Conservation (phyloP, 202 grass and related monocot species). For the Panicum virgatum region DNA sequence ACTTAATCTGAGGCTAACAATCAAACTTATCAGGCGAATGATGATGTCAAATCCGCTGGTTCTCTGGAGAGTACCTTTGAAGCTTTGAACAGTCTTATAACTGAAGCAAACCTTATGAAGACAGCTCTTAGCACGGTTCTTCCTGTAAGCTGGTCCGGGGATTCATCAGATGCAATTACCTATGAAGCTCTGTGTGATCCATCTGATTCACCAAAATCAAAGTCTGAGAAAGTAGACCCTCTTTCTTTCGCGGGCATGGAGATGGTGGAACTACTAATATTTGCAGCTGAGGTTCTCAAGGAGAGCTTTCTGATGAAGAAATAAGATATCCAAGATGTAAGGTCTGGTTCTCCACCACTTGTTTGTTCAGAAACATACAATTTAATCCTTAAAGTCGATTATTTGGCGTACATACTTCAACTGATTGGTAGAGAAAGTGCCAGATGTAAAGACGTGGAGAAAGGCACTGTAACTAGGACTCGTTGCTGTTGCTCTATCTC, state of each 20-base stretch:
- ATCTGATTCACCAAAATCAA: slow-evolving; percentile 49
- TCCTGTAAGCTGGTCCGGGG: slow-evolving; percentile 82
- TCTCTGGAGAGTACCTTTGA: slow-evolving; percentile 53
- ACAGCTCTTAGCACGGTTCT: slow-evolving; percentile 56
- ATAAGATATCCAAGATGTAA: background rate
- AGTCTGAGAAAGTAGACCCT: slow-evolving; percentile 53
- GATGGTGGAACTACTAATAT: slow-evolving; percentile 89
- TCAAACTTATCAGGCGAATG: slow-evolving; percentile 50
- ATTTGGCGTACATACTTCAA: slow-evolving; percentile 20
- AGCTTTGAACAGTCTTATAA: slow-evolving; percentile 69
- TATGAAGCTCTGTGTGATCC: slow-evolving; percentile 56
- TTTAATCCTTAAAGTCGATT: background rate
- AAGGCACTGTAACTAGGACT: background rate
- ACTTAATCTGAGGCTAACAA: slow-evolving; percentile 1
- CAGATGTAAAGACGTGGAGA: background rate
- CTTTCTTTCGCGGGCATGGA: slow-evolving; percentile 61
- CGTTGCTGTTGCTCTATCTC: background rate
- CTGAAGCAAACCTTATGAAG: slow-evolving; percentile 81
- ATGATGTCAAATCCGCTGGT: slow-evolving; percentile 63
- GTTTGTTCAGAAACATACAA: background rate
- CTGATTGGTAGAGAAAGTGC: slow-evolving; percentile 7
- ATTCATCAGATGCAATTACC: slow-evolving; percentile 63
- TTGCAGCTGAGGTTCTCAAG: slow-evolving; percentile 63
- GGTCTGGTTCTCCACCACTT: background rate
- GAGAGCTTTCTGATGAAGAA: slow-evolving; percentile 52